Percentiles rank a stretch among this genome's conserved stretches.
Evolutionary conservation across 352 stramenopile species (phyloP).

Genomic region (Phytophthora sansomeana): DNA sequence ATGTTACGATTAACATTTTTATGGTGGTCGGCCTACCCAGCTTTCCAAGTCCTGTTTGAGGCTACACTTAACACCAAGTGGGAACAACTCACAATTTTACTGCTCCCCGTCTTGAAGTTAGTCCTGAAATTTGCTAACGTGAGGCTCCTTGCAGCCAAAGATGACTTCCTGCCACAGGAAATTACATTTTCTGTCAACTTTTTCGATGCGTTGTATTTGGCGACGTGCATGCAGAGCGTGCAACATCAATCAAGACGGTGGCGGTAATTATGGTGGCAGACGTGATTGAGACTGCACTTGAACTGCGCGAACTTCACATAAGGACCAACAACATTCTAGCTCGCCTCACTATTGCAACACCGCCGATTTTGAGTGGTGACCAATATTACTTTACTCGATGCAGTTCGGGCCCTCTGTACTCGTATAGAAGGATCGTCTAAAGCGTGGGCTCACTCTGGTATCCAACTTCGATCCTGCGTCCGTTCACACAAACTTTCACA

Average conservation of each 20-base stretch:
- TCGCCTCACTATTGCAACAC: background rate
- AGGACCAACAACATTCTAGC: background rate
- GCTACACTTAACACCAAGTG: background rate
- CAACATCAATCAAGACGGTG: background rate
- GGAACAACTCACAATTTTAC: conserved; percentile 1
- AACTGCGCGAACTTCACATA: background rate
- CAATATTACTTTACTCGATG: no score
- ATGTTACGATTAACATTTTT: background rate
- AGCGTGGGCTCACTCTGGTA: background rate
- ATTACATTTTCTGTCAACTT: background rate
- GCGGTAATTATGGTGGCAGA: background rate
- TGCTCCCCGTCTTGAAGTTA: background rate
- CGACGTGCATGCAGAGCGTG: background rate
- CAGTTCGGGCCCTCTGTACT: background rate
- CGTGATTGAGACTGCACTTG: background rate
- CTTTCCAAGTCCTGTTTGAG: conserved; percentile 1
- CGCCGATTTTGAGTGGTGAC: no score
- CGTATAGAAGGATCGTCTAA: background rate
- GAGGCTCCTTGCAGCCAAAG: background rate
- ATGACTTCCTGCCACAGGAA: background rate
- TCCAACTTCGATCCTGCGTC: background rate
- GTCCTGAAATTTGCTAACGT: background rate
- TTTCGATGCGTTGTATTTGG: background rate
- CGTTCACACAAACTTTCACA: background rate
- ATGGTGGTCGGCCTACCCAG: background rate